Evolutionary conservation across 2,329 filamentous ascomycete genomes (phyloP).

Genomic region (Trichoderma oligosporum): DNA sequence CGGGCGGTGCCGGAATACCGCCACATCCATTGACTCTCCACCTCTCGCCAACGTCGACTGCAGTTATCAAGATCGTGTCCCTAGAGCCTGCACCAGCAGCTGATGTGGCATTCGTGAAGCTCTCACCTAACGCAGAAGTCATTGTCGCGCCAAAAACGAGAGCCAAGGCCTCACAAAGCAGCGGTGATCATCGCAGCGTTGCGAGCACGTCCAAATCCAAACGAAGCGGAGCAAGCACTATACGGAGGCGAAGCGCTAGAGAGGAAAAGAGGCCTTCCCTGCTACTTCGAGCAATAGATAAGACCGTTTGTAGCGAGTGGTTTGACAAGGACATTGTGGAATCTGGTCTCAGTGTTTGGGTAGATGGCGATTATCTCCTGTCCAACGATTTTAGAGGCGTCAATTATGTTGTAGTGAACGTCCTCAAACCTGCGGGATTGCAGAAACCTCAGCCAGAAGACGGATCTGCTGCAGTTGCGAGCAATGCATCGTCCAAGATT

Average conservation of each 20-base stretch:
- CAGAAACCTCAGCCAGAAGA: constrained; percentile 67
- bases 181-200: constrained; percentile 75
- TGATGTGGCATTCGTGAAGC: constrained; percentile 78
- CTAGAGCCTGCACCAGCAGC: constrained; percentile 69
- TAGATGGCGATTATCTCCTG: constrained; percentile 72
- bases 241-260: constrained; percentile 51
- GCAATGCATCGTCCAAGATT: constrained; percentile 50
- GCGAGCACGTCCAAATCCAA: constrained; percentile 76
- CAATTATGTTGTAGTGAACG: constrained; percentile 74
- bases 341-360: constrained; percentile 70
- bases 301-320: constrained; percentile 65
- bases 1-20: constrained; percentile 48
- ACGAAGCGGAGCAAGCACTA: constrained; percentile 71
- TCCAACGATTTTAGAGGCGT: constrained; percentile 71
- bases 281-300: constrained; percentile 78
- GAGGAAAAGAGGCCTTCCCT: constrained; percentile 65
- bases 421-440: constrained; percentile 78
- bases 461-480: constrained; percentile 54
- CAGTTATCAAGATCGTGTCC: constrained; percentile 81
- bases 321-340: constrained; percentile 66
- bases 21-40: constrained; percentile 85
- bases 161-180: constrained; percentile 61
- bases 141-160: constrained; percentile 94
- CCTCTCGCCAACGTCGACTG: constrained; percentile 90
- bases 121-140: constrained; percentile 90